Base-by-base conservation (phyloP, 2,329 filamentous ascomycete genomes). In the Arthrobotrys sphaeroides region DNA sequence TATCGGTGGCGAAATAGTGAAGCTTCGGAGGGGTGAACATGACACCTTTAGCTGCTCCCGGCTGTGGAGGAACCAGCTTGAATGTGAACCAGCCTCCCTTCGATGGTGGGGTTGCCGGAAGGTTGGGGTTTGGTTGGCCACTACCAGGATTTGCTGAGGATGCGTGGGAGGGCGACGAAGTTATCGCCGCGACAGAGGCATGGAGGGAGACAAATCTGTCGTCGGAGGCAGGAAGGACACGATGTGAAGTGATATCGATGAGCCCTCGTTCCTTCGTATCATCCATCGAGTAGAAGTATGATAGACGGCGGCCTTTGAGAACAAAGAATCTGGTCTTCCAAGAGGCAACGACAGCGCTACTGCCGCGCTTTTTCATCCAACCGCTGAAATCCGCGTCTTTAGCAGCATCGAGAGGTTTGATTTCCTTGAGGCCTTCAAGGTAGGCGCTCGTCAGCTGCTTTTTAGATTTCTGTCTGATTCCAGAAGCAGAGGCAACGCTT, bases 331-430 rank as follows among this genome's bases (percentile, higher is more conserved):
- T 90, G 10, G 94, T 91, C 81, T 98, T 99, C 95, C 95, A 99
- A 1, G 94, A 97, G 1, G 93, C 93, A 90, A 99, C 97, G 33
- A 98, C 85, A 80, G 94, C 95, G 53, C 76, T 73, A 0, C 93
- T 94, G 73, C 93, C 97, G 83, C 96, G 94, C 87, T 99, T 99
- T 86, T 95, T 98, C 95, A 99, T 99, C 95, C 95, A 99, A 0
- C 95, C 95, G 80, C 90, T 94, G 82, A 97, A 98, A 81, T 99
- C 94, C 66, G 93, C 94, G 76, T 89, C 89, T 77, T 89, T 85
- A 83, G 97, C 95, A 75, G 94, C 93, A 81, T 97, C 92, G 66
- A 89, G 86, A 0, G 95, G 95, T 0, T 88, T 84, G 74, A 94
- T 91, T 82, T 94, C 93, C 79, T 91, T 87, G 42, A 98, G 84